Evolutionary conservation across 2,329 filamentous ascomycete genomes (phyloP), one percentile per base, ranked within the genome.

Genomic region (Xylaria sp.): DNA sequence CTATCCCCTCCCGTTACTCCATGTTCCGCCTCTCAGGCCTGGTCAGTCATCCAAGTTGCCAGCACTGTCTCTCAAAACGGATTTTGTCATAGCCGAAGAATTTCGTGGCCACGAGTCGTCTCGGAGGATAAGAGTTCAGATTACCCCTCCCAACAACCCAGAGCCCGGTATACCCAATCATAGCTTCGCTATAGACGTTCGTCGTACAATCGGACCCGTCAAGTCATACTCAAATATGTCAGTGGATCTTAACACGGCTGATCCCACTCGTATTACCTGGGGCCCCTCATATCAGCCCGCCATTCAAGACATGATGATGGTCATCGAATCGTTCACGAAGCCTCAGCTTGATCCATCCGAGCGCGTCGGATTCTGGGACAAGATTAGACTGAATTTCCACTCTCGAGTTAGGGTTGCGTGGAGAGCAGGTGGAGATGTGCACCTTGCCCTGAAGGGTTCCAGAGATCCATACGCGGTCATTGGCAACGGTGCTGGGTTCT

Each of bases 231-330:
- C 96, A 0, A 92, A 98, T 77, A 94, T 98, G 80, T 89, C 88
- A 41, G 87, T 99, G 75, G 93, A 97, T 72, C 94, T 99, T 80
- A 97, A 98, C 80, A 98, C 95, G 1, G 92, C 91, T 63, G 89
- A 95, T 67, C 93, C 97, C 1, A 99, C 96, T 0, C 90, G 93
- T 54, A 95, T 99, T 63, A 98, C 95, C 0, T 99, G 96, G 97
- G 94, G 94, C 8, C 94, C 96, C 55, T 97, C 94, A 1, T 99
- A 98, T 77, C 97, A 99, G 77, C 96, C 97, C 34, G 95, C 95
- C 1, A 95, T 99, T 58, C 96, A 99, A 80, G 97, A 99, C 78
- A 97, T 98, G 92, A 99, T 99, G 96, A 98, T 98, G 88, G 94
- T 94, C 31, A 92, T 99, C 70, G 96, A 99, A 81, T 95, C 93